Evolutionary conservation across 2,329 filamentous ascomycete species (phyloP).

Genomic region (Aspergillus ustus): DNA sequence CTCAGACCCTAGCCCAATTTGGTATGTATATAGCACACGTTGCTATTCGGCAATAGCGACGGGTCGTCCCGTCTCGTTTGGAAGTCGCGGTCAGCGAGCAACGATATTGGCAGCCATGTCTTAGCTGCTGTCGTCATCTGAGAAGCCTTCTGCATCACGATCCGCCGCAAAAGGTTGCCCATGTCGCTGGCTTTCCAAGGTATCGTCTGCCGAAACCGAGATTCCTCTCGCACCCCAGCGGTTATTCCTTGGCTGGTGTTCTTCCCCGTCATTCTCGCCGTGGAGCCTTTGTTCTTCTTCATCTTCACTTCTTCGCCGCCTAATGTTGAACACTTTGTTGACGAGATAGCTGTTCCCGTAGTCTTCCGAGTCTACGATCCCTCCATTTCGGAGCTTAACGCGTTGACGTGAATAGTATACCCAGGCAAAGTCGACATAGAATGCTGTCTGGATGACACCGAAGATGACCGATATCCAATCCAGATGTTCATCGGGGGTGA

Average conservation of each 20-base stretch:
- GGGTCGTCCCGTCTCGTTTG: conserved; percentile 2
- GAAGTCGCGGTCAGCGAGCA: conserved; percentile 12
- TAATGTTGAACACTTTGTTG: conserved; percentile 70
- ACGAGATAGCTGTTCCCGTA: conserved; percentile 84
- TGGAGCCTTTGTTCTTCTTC: conserved; percentile 46
- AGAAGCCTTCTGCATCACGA: conserved; percentile 26
- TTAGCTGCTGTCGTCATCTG: conserved; percentile 27
- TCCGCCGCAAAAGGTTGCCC: conserved; percentile 17
- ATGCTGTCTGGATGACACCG: conserved; percentile 83
- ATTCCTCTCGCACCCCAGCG: conserved; percentile 64
- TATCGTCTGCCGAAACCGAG: conserved; percentile 64
- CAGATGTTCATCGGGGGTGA: conserved; percentile 62
- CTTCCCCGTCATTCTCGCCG: conserved; percentile 35
- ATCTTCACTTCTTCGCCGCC: conserved; percentile 37
- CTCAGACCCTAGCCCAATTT: conserved; percentile 10
- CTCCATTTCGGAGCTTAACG: conserved; percentile 87
- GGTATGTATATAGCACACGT: conserved; percentile 9
- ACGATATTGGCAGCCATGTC: conserved; percentile 9
- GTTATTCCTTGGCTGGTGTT: conserved; percentile 40
- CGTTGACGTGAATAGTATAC: conserved; percentile 93
- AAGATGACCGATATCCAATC: conserved; percentile 81
- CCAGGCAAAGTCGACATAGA: conserved; percentile 95
- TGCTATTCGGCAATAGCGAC: neutral
- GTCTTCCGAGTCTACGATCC: conserved; percentile 88
- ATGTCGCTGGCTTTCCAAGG: conserved; percentile 34